Base-by-base conservation (phyloP, 1,284 basidiomycete species). In the Rhodofomes roseus region DNA sequence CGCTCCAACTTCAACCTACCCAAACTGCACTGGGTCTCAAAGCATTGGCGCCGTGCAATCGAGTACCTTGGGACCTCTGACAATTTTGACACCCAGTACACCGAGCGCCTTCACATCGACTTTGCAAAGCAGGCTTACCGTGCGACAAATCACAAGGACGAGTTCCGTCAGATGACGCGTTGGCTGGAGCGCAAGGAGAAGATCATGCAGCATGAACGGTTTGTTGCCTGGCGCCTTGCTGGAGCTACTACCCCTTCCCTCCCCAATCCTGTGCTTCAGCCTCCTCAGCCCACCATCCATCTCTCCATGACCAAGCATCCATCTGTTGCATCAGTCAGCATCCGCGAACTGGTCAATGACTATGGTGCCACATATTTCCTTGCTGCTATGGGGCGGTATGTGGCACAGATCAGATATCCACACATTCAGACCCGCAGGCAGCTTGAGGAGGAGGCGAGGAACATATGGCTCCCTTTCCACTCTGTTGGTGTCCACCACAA, bases 91-190 rank as follows among this genome's bases (percentile, higher is more conserved):
- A 73, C 70, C 0, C 70, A 73, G 40, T 64, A 62, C 5, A 57
- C 71, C 0, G 71, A 74, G 55, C 63, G 71, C 0, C 67, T 74
- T 4, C 73, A 75, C 37, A 75, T 74, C 36, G 68, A 73, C 56
- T 60, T 68, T 27, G 64, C 68, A 6, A 71, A 74, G 62, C 60
- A 73, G 22, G 72, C 67, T 0, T 76, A 74, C 48, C 62, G 66
- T 6, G 68, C 73, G 0, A 71, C 70, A 2, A 76, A 76, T 57
- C 65, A 63, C 18, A 71, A 72, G 39, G 70, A 76, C 20, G 70
- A 75, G 48, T 67, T 70, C 29, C 23, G 62, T 0, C 75, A 76
- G 46, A 78, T 78, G 76, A 73, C 71, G 0, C 11, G 43, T 0
- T 78, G 76, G 76, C 65, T 77, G 0, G 63, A 72, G 36, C 55